phyloP scores from a whole-genome alignment of 208 protist genomes.

The Crithidia expoeki region DNA sequence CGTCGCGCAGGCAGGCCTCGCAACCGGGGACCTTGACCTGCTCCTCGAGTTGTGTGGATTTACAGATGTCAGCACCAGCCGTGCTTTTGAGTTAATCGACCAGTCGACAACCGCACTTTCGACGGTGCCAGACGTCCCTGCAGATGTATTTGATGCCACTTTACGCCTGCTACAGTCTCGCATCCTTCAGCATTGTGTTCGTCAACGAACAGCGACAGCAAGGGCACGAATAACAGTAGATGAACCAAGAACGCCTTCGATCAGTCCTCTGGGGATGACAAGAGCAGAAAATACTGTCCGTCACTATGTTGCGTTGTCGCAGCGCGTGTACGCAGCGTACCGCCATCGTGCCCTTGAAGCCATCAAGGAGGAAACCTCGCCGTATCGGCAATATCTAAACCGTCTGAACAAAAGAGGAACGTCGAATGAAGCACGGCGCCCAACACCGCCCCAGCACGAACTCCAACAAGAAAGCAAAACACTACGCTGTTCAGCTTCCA shows the following conservation, averaged over 20 bases:
- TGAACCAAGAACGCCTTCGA: too few relatives aligned
- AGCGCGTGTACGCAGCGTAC: conserved; percentile 29
- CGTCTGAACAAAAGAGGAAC: neutral
- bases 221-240: too few relatives aligned
- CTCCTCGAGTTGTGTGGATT: conserved; percentile 43
- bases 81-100: neutral
- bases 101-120: neutral
- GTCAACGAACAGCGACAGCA: neutral
- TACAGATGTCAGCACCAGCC: neutral
- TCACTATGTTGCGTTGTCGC: conserved; percentile 28
- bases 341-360: conserved; percentile 14
- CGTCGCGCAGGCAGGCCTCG: conserved; percentile 68
- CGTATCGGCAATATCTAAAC: conserved; percentile 16
- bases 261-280: neutral
- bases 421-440: neutral
- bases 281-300: neutral
- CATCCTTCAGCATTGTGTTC: conserved; percentile 18
- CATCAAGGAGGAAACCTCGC: conserved; percentile 19
- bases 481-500: neutral
- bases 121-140: neutral
- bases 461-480: too few relatives aligned
- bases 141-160: conserved; percentile 64
- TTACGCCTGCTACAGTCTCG: conserved; percentile 54
- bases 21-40: conserved; percentile 39
- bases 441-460: neutral